These are phyloP conservation scores for Luzula sylvatica DNA, from an alignment of 176 grass and related monocot species.

Conservation along the genomic window DNA sequence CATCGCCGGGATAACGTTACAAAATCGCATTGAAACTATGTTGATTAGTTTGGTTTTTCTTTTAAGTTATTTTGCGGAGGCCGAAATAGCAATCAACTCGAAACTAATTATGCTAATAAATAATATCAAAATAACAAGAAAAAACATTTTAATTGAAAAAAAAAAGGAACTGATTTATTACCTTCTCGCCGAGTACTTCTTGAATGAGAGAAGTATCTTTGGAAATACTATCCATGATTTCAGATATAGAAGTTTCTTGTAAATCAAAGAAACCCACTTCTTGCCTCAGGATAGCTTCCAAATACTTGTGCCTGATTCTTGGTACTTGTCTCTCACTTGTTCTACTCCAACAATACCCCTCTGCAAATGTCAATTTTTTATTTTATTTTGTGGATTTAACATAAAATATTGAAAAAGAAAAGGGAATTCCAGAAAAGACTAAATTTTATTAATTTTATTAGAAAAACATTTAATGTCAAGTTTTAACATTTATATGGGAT, in stretches of 20 bases:
- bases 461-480: too few relatives aligned
- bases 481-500: too few relatives aligned
- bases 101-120: too few relatives aligned
- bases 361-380: conserved; percentile 22
- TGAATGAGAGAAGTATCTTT: conserved; percentile 23
- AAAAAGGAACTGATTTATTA: neutral
- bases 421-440: neutral
- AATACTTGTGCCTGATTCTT: conserved; percentile 16
- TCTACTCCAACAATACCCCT: conserved; percentile 90
- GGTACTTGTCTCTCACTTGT: conserved; percentile 43
- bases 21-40: too few relatives aligned
- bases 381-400: too few relatives aligned
- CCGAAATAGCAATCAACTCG: too few relatives aligned
- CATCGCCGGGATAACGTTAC: too few relatives aligned
- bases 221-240: conserved; percentile 26
- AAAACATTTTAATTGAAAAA: too few relatives aligned
- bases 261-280: conserved; percentile 24
- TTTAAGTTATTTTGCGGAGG: too few relatives aligned
- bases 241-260: conserved; percentile 2
- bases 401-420: neutral
- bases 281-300: conserved; percentile 23
- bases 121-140: too few relatives aligned
- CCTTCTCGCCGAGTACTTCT: conserved; percentile 25
- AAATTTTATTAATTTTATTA: too few relatives aligned
- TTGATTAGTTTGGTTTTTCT: too few relatives aligned